A percentile compares a stretch with the other conserved stretches of the same genome.
Conservation (phyloP, 2,329 filamentous ascomycete genomes). For the Penicillium sp. region DNA sequence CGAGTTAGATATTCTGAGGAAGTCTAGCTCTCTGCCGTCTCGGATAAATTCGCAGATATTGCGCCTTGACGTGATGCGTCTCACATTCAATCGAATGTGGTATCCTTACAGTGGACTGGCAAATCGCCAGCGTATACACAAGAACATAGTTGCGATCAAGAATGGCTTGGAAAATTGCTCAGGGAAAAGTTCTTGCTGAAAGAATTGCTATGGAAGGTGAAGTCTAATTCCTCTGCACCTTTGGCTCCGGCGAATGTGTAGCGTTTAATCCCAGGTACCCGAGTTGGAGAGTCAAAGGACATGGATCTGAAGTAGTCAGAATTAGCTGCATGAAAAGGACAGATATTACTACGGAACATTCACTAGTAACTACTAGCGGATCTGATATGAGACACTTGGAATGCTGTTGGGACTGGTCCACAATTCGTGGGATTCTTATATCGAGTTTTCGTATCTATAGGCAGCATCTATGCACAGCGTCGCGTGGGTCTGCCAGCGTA, state of each 20-base stretch:
- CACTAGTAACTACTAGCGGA: not conserved
- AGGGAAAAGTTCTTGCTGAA: too few relatives aligned
- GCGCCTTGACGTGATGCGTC: conserved; percentile 9
- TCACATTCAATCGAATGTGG: conserved; percentile 3
- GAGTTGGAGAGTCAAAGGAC: too few relatives aligned
- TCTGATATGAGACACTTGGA: not conserved
- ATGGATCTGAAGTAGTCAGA: too few relatives aligned
- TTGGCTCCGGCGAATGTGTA: not conserved
- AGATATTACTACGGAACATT: not conserved
- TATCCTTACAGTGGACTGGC: conserved; percentile 2
- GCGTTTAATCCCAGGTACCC: not conserved
- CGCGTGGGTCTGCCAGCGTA: not conserved
- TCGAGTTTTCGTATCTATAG: not conserved
- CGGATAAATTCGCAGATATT: conserved; percentile 2
- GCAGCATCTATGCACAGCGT: not conserved
- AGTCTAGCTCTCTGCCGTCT: not conserved
- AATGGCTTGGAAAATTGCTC: not conserved
- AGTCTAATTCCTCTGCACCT: not conserved
- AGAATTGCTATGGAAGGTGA: too few relatives aligned
- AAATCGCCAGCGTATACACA: conserved; percentile 4
- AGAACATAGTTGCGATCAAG: conserved; percentile 31
- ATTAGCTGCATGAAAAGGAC: not conserved
- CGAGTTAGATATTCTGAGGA: not conserved
- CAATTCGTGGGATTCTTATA: not conserved
- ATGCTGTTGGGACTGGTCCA: not conserved